These are phyloP conservation scores for Batrachochytrium dendrobatidis DNA, from an alignment of 371 early-diverging fungal species.

Conservation along the genomic window DNA sequence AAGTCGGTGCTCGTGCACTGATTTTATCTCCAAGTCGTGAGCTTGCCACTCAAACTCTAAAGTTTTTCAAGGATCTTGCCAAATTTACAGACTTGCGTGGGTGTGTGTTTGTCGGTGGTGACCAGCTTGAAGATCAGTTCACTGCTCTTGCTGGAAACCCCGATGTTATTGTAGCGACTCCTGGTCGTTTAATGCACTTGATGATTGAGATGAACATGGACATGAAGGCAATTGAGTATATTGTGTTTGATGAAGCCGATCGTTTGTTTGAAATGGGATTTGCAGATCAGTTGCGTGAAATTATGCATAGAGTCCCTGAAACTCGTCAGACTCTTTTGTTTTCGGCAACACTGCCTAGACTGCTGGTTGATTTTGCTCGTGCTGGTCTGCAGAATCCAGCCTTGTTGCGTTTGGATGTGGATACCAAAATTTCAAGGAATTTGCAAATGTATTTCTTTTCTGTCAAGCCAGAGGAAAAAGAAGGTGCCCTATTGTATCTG, in stretches of 20 bases:
- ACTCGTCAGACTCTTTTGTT: conserved; percentile 84
- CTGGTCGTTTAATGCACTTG: conserved; percentile 94
- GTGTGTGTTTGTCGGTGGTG: conserved; percentile 93
- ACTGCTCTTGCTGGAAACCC: conserved; percentile 79
- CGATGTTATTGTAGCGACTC: conserved; percentile 87
- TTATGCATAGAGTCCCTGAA: conserved; percentile 71
- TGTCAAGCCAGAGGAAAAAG: conserved; percentile 77
- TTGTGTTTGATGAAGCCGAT: conserved; percentile 99
- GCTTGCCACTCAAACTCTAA: conserved; percentile 94
- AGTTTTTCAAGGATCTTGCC: conserved; percentile 80
- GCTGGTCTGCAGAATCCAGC: conserved; percentile 86
- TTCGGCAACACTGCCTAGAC: conserved; percentile 90
- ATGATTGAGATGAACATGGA: conserved; percentile 90
- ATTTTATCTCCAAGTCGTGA: conserved; percentile 92
- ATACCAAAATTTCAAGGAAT: conserved; percentile 87
- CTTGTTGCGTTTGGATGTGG: conserved; percentile 86
- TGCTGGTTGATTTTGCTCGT: conserved; percentile 90
- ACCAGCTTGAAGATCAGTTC: conserved; percentile 89
- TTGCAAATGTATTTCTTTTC: conserved; percentile 76
- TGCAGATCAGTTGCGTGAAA: conserved; percentile 88
- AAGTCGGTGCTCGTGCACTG: conserved; percentile 80
- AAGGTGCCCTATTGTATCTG: conserved; percentile 78
- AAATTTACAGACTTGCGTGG: conserved; percentile 87
- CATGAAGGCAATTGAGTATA: conserved; percentile 80
- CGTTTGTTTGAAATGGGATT: conserved; percentile 98